These are phyloP conservation scores for Aphanomyces euteiches DNA, from an alignment of 352 stramenopile species.

Conservation along the genomic window DNA sequence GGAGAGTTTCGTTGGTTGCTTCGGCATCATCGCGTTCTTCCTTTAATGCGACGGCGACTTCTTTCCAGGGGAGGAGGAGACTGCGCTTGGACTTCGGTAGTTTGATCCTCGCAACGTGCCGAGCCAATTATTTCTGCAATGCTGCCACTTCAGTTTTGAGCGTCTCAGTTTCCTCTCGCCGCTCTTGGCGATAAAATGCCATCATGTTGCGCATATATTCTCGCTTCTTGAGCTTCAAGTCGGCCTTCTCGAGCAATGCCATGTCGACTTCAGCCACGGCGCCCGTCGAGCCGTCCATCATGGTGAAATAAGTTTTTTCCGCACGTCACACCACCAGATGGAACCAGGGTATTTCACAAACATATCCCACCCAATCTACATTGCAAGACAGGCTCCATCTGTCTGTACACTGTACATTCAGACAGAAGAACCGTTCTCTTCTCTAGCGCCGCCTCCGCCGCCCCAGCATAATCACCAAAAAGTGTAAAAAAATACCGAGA, in stretches of 20 bases:
- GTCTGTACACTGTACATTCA: too few relatives aligned
- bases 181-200: slow-evolving; percentile 8
- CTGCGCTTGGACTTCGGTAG: neutral
- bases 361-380: too few relatives aligned
- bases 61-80: slow-evolving; percentile 7
- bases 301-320: neutral
- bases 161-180: neutral
- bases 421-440: too few relatives aligned
- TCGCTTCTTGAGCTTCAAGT: slow-evolving; percentile 10
- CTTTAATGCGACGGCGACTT: neutral
- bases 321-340: too few relatives aligned
- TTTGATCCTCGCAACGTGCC: neutral
- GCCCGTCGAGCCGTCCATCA: neutral
- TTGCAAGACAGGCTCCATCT: too few relatives aligned
- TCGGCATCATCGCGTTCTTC: neutral
- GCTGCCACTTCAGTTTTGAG: slow-evolving; percentile 7
- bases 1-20: neutral
- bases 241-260: neutral
- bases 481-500: too few relatives aligned
- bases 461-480: too few relatives aligned
- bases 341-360: too few relatives aligned
- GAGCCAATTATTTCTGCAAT: neutral
- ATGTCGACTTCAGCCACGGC: neutral
- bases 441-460: too few relatives aligned
- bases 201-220: slow-evolving; percentile 24